Base-by-base conservation (phyloP, 345 rosid genomes). In the Brassica juncea region DNA sequence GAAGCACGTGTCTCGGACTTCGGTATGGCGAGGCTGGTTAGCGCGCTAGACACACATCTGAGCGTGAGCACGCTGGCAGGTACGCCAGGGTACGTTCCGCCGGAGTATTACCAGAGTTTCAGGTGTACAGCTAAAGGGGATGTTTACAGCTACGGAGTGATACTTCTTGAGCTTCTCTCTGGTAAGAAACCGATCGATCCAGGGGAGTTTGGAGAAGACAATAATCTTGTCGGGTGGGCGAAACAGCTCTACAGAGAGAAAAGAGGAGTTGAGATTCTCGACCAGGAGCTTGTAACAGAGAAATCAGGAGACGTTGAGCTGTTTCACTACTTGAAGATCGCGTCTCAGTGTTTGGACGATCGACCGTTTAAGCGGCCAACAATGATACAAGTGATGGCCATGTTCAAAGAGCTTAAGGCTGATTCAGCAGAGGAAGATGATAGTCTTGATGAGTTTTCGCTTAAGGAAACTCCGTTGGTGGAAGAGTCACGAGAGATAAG, bases 31-130 rank as follows among this genome's bases (percentile, higher is more conserved):
- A 89, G 99, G 68, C 82, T 94, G 78, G 97, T 92, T 44, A 94
- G 87, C 69, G 97, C 97, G 23, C 88, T 91, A 8, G 99, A 94
- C 75, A 91, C 99, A 8, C 99, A 94, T 85, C 93, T 94, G 10
- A 92, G 97, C 15, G 99, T 94, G 71, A 94, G 99, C 85, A 94
- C 97, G 23, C 94, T 94, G 54, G 94, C 99, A 2, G 99, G 99
- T 64, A 94, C 99, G 25, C 99, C 99, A 0, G 99, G 98, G n/a
- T 94, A 94, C 62, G 98, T 94, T 21, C 98, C 98, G 1, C 97
- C 97, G 0, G 98, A 94, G 86, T 94, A 94, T 77, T 94, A 94
- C 77, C 98, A 94, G 88, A 94, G 98, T 82, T 94, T 94, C 57
- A 84, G 95, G 68, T 94, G 99, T 89, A 94, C 99, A 0, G 80